Conservation (phyloP, 257 asterid genomes). For the Verbascum thapsus region DNA sequence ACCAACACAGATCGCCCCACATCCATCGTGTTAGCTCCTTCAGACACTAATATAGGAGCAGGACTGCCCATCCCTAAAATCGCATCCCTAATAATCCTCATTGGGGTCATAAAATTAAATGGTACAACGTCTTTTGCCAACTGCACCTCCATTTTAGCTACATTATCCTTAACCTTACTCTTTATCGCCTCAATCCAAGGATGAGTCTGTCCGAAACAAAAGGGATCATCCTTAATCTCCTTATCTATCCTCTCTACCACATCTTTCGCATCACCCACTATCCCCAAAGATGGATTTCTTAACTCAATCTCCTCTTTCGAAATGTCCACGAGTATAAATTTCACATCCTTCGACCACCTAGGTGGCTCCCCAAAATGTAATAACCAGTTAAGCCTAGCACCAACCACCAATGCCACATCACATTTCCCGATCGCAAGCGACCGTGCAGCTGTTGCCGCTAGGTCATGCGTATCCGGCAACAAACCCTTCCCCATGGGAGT, state of each 20-base stretch:
- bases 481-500: constrained; percentile 96
- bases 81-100: constrained; percentile 91
- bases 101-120: constrained; percentile 80
- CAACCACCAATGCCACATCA: constrained; percentile 81
- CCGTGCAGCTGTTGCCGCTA: constrained; percentile 88
- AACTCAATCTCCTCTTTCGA: constrained; percentile 69
- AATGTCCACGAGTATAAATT: constrained; percentile 75
- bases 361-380: constrained; percentile 95
- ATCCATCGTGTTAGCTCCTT: constrained; percentile 95
- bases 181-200: constrained; percentile 79
- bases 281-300: constrained; percentile 71
- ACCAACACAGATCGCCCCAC: constrained; percentile 80
- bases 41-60: constrained; percentile 80
- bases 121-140: constrained; percentile 78
- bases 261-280: constrained; percentile 83
- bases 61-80: constrained; percentile 65
- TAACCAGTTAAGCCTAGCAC: constrained; percentile 90
- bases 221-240: constrained; percentile 84
- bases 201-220: constrained; percentile 73
- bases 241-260: constrained; percentile 60
- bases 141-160: constrained; percentile 79
- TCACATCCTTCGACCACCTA: constrained; percentile 81
- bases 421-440: constrained; percentile 90
- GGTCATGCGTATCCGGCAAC: constrained; percentile 72
- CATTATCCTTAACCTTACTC: constrained; percentile 76